Conservation (phyloP, 306 rosid genomes). For the Astragalus membranaceus region DNA sequence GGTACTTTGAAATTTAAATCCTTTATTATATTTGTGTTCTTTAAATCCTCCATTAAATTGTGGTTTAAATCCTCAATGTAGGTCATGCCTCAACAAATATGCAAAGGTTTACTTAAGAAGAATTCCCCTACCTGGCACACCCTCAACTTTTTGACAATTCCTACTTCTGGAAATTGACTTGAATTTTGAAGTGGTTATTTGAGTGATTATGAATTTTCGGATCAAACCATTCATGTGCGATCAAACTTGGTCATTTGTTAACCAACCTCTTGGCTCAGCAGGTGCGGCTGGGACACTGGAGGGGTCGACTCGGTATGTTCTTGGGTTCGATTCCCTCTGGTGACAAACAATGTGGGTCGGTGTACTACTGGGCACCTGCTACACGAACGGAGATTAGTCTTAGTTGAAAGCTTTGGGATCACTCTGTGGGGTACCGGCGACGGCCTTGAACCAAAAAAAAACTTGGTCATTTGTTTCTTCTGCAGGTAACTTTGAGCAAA, state of each 20-base stretch:
- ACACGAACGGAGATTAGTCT: too few relatives aligned
- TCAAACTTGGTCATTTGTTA: constrained; percentile 8
- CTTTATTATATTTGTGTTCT: too few relatives aligned
- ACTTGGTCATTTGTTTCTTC: constrained; percentile 1
- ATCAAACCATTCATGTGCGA: background rate
- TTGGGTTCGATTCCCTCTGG: too few relatives aligned
- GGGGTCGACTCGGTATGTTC: too few relatives aligned
- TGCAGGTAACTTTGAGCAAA: constrained; percentile 4
- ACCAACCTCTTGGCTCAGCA: too few relatives aligned
- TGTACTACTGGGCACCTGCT: too few relatives aligned
- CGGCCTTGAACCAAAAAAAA: too few relatives aligned
- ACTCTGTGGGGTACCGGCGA: too few relatives aligned
- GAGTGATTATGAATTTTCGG: background rate
- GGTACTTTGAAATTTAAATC: background rate
- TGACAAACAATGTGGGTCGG: too few relatives aligned
- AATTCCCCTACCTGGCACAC: background rate
- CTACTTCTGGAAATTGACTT: background rate
- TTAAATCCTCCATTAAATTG: background rate
- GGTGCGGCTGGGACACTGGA: too few relatives aligned
- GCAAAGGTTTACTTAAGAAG: background rate
- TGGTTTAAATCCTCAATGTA: constrained; percentile 5
- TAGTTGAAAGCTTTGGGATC: too few relatives aligned
- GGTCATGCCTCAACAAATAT: constrained; percentile 7
- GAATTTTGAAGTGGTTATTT: constrained; percentile 10
- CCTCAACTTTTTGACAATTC: too few relatives aligned